Evolutionary conservation across 2,329 filamentous ascomycete species (phyloP), one percentile per base, ranked within the genome.

Genomic region (Nigrospora osmanthi): DNA sequence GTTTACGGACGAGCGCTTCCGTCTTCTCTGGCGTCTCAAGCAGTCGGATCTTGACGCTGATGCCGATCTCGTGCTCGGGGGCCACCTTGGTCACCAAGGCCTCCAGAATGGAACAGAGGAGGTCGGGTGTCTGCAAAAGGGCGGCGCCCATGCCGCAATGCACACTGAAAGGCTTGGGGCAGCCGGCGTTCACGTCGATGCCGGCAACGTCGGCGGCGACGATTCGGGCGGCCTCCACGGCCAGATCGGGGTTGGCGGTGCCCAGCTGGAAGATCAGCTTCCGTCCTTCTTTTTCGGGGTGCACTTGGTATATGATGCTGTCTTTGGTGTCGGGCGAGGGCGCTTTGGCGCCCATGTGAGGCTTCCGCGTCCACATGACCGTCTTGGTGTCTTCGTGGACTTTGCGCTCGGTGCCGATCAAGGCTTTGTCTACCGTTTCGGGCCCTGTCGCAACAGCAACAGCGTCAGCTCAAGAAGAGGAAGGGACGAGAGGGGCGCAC

Each of bases 101-200:
- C 49, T 85, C 82, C 9, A 98, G 74, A 52, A 98, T 98, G 0
- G 83, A 76, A 55, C 83, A 85, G 1, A 98, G 77, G 57, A 79
- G 81, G 52, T 97, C 90, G 0, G 93, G 91, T 0, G 85, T 91
- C 54, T 80, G 80, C 14, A 98, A 76, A 16, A 98, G 76, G 1
- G 90, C 91, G 0, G 93, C 93, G 40, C 93, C 93, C 93, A 98
- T 98, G 40, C 93, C 93, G 48, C 89, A 89, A 50, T 78, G 79
- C 2, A 91, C 95, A 58, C 87, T 95, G 66, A 98, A 98, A 0
- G 91, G 87, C 66, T 98, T 98, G 1, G 93, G 93, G 61, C 93
- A 98, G n/a, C 93, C 93, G 0, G 93, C 89, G 63, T 98, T 98
- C 50, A 98, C 85, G 63, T 97, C 93, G 55, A 98, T 96, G 48